A percentile compares a stretch with the other conserved stretches of the same genome.
Conservation (phyloP, 768 basidiomycete genomes). For the Mycena indigotica region DNA sequence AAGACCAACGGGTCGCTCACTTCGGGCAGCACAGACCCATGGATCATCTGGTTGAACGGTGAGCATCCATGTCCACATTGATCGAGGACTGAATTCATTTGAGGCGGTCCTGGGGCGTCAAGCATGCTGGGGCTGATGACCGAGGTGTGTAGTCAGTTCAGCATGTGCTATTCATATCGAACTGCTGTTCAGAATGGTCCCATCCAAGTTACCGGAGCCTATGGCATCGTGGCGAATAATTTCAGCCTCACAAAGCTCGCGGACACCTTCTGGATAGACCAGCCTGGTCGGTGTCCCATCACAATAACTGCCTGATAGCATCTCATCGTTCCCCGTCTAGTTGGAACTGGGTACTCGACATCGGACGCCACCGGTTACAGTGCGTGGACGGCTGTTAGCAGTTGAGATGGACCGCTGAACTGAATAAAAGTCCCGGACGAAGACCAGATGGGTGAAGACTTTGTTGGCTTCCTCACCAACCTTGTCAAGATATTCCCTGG, state of each 20-base stretch:
- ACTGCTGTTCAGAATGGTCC: slow-evolving; percentile 60
- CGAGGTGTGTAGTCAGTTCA: slow-evolving; percentile 46
- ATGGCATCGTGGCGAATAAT: slow-evolving; percentile 50
- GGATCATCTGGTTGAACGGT: slow-evolving; percentile 77
- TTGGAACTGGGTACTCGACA: slow-evolving; percentile 65
- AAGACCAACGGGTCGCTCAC: slow-evolving; percentile 61
- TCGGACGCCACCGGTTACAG: slow-evolving; percentile 62
- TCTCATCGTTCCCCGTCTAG: not conserved
- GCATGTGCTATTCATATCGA: not conserved
- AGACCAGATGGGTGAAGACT: slow-evolving; percentile 63
- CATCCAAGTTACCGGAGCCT: slow-evolving; percentile 55
- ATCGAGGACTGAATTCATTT: not conserved
- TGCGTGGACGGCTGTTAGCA: slow-evolving; percentile 28
- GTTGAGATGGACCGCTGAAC: not conserved
- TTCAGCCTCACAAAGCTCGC: slow-evolving; percentile 61
- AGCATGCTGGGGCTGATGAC: slow-evolving; percentile 64
- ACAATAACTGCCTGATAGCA: not conserved
- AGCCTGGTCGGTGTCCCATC: slow-evolving; percentile 54
- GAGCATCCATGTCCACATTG: not conserved
- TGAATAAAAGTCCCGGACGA: slow-evolving; percentile 48
- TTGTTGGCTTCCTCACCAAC: slow-evolving; percentile 68
- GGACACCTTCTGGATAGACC: slow-evolving; percentile 75
- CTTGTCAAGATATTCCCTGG: slow-evolving; percentile 75
- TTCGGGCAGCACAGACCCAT: slow-evolving; percentile 47
- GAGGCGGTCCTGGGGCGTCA: slow-evolving; percentile 63